phyloP scores from a whole-genome alignment of 306 rosid genomes.

The Arachis stenosperma region DNA sequence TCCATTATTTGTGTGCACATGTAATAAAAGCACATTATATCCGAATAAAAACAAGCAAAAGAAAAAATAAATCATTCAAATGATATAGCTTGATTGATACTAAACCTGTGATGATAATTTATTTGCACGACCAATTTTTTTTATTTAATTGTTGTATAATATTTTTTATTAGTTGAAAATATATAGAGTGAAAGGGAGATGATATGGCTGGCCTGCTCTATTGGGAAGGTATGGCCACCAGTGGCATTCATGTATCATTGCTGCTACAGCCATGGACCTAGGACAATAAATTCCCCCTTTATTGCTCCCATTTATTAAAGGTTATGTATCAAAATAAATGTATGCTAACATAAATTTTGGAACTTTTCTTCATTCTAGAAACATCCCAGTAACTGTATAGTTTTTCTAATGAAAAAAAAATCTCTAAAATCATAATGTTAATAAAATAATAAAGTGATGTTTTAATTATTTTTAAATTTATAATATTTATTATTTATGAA shows the following conservation, averaged over 20 bases:
- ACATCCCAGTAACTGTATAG: background rate
- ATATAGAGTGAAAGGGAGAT: too few species aligned
- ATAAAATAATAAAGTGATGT: too few species aligned
- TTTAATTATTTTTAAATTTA: too few species aligned
- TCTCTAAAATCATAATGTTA: too few species aligned
- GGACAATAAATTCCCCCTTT: conserved; percentile 32
- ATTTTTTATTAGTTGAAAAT: too few species aligned
- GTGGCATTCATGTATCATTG: conserved; percentile 29
- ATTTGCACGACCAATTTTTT: too few species aligned
- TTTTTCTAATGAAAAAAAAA: too few species aligned
- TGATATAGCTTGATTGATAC: too few species aligned
- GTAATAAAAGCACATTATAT: background rate
- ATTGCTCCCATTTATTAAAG: background rate
- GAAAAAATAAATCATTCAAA: too few species aligned
- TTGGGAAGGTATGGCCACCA: conserved; percentile 36
- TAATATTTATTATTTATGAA: too few species aligned
- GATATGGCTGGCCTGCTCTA: conserved; percentile 5
- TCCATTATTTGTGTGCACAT: background rate
- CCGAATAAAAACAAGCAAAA: background rate
- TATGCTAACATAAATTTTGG: background rate
- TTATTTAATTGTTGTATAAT: too few species aligned
- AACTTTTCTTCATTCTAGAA: conserved; percentile 11
- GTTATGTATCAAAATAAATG: background rate
- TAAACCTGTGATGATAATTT: too few species aligned
- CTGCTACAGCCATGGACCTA: conserved; percentile 28